phyloP scores from a whole-genome alignment of 768 basidiomycete species.

The Trametes cinnabarina region DNA sequence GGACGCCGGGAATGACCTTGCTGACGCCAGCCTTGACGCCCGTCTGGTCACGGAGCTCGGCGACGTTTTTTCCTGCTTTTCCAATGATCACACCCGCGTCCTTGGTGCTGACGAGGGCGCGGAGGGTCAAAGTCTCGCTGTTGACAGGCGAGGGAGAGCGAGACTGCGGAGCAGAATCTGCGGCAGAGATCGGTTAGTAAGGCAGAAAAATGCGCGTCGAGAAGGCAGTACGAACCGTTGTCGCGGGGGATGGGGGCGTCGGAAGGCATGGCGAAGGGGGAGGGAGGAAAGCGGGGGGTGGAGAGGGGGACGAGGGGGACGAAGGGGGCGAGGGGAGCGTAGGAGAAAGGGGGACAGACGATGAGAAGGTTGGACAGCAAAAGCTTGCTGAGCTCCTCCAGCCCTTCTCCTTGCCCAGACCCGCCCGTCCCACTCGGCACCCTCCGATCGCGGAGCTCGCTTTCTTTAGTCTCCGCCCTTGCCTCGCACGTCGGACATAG shows the following conservation, averaged over 20 bases:
- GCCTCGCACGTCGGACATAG: not conserved
- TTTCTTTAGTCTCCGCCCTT: constrained; percentile 5
- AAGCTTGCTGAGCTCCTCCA: constrained; percentile 13
- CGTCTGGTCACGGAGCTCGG: constrained; percentile 91
- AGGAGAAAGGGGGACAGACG: constrained; percentile 15
- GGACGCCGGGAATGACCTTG: constrained; percentile 96
- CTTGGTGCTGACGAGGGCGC: constrained; percentile 94
- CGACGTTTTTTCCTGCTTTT: constrained; percentile 96
- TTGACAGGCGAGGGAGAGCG: constrained; percentile 72
- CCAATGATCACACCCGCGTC: constrained; percentile 98
- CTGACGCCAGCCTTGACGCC: constrained; percentile 98
- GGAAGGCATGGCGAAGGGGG: constrained; percentile 55
- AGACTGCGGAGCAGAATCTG: constrained; percentile 63
- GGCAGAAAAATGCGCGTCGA: constrained; percentile 14
- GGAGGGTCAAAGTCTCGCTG: constrained; percentile 80
- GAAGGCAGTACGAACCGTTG: constrained; percentile 43
- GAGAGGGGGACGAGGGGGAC: constrained; percentile 28
- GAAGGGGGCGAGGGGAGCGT: constrained; percentile 25
- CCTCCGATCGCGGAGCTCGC: constrained; percentile 6
- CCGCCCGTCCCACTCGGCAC: constrained; percentile 3
- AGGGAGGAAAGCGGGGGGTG: constrained; percentile 34
- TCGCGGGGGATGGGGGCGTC: constrained; percentile 55
- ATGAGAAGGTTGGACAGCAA: constrained; percentile 22
- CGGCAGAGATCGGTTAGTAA: constrained; percentile 23
- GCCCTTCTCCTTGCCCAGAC: constrained; percentile 14